Evolutionary conservation across 108 stramenopile genomes (phyloP), one percentile per base, ranked within the genome.

Genomic region (Cyclostephanos tholiformis): DNA sequence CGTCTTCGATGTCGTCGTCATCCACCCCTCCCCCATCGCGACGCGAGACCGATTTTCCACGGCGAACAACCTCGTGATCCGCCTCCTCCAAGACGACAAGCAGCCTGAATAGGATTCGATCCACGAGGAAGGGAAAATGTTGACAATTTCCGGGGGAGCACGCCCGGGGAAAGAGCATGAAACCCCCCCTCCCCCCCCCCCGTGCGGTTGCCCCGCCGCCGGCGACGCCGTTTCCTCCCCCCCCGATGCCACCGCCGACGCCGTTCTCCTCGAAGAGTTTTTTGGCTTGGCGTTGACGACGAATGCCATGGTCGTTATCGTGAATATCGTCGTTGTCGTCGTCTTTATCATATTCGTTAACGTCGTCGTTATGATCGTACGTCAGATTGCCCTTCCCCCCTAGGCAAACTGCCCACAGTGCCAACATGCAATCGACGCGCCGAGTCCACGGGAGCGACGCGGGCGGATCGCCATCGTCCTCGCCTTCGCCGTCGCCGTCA

Each of bases 71-170:
- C 29, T 2, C 19, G 9, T 35, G 19, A 5, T 17, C 51, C 32
- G 7, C 36, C 19, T 38, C 25, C 32, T 32, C 32, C 32, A 32
- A 4, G 14, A 70, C n/a, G 3, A 27, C 69, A 11, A 41, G 69
- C 44, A 70, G 41, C 38, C 69, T 59, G 29, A 41, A 51, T 30
- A 72, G 39, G 48, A 72, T 52, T 12, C 49, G 62, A 51, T 72
- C 71, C 51, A 72, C 10, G 11, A 72, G 27, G 23, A 72, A 63
- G 8, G 71, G 17, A 27, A 72, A 63, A 51, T 63, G 60, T 4
- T 62, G 62, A 53, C 58, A 58, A 1, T 2, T 38, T 12, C 27
- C 49, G 27, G 62, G 62, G 43, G 48, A 26, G 16, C 38, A 20
- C 22, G 48, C 59, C 35, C 53, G 50, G 19, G 50, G 52, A 29